Base-by-base conservation (phyloP, 768 basidiomycete genomes). In the Pleurotus platypus region DNA sequence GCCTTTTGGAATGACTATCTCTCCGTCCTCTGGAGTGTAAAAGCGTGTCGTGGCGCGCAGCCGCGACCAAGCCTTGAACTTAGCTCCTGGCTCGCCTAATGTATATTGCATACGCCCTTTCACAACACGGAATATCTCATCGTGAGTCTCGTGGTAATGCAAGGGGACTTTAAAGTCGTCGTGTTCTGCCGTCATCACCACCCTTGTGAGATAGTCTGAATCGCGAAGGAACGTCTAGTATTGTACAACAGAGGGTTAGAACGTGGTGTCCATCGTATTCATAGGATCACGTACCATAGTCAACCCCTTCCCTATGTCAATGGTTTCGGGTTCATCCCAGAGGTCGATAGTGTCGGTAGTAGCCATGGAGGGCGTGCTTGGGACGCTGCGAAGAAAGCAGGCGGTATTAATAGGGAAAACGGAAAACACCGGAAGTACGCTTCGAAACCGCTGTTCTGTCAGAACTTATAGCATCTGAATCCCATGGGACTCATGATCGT, bases 131-230 rank as follows among this genome's bases (percentile, higher is more conserved):
- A 54, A 54, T 2, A n/a, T 38, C 26, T 54, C 51, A 24, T 54
- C 39, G 20, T 54, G 51, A 5, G 20, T 20, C 24, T 54, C 39
- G 24, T 54, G 51, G 24, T 54, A 54, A 38, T 53, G 51, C 24
- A 53, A 11, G 38, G 51, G 51, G 5, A 53, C 51, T 5, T 20
- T 12, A 4, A 53, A 22, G 9, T 22, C 51, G 38, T 39, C 51
- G 22, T 22, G 13, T 15, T 53, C 51, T 6, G 37, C 13, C 12
- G 51, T 53, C 18, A 53, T 40, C 16, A 20, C n/a, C 2, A 40
- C 24, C 51, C 51, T 53, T n/a, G 51, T 53, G 27, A 53, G 27
- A 24, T 53, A 53, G 13, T 53, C 38, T 13, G 51, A 53, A 24
- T 53, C 26, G 8, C 51, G 51, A 24, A 53, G 51, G 38, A 53